phyloP scores from a whole-genome alignment of 495 filamentous ascomycete species.

The Aspergillus heteromorphus region DNA sequence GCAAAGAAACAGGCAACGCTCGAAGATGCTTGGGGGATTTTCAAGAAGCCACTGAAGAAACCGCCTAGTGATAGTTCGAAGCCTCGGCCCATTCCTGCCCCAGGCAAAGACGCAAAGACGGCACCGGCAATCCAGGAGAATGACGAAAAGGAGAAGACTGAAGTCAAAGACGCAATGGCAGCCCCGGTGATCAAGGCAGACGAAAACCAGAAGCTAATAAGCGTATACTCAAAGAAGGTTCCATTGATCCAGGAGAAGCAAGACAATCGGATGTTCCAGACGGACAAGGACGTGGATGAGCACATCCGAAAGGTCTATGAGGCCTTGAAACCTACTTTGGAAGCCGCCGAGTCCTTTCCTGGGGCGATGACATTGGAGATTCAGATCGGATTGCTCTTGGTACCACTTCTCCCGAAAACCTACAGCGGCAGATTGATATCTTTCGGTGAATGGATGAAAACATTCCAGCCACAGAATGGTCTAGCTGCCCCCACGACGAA shows the following conservation, averaged over 20 bases:
- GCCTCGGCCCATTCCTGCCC: background rate
- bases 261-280: background rate
- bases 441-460: constrained; percentile 19
- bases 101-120: background rate
- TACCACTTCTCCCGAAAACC: constrained; percentile 20
- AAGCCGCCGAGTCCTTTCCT: constrained; percentile 24
- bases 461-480: constrained; percentile 19
- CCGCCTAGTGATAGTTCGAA: background rate
- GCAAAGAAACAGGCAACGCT: constrained; percentile 24
- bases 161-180: too few species aligned
- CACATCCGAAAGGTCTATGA: constrained; percentile 16
- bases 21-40: constrained; percentile 23
- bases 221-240: background rate
- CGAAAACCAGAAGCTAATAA: too few species aligned
- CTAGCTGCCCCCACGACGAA: constrained; percentile 16
- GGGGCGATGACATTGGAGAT: constrained; percentile 30
- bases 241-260: background rate
- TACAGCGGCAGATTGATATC: constrained; percentile 11
- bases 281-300: background rate
- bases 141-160: too few species aligned
- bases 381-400: constrained; percentile 32
- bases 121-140: background rate
- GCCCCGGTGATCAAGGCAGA: too few species aligned
- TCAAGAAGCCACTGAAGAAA: constrained; percentile 8
- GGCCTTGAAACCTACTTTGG: constrained; percentile 18